Evolutionary conservation across 208 protist species (phyloP).

Genomic region (Wallacemonas sp.): DNA sequence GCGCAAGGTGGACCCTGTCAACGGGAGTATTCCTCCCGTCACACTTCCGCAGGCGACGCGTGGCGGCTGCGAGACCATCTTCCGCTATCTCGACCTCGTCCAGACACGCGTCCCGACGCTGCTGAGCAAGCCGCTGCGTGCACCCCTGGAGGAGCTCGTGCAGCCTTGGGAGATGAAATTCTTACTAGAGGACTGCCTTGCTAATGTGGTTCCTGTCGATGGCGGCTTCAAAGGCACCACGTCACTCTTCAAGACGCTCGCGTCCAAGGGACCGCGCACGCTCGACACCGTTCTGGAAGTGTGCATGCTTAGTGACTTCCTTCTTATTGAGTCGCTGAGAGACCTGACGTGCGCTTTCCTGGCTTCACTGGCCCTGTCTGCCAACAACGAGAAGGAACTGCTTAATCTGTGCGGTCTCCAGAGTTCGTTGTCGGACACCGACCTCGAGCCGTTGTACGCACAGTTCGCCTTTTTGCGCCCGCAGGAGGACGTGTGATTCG

Average conservation of each 20-base stretch:
- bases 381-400: slow-evolving; percentile 61
- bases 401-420: slow-evolving; percentile 62
- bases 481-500: slow-evolving; percentile 24
- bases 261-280: slow-evolving; percentile 29
- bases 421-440: slow-evolving; percentile 51
- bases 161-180: slow-evolving; percentile 84
- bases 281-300: slow-evolving; percentile 70
- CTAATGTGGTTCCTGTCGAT: background rate
- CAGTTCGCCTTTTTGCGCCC: slow-evolving; percentile 76
- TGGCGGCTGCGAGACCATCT: slow-evolving; percentile 66
- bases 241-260: slow-evolving; percentile 28
- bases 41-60: slow-evolving; percentile 64
- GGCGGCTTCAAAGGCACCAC: slow-evolving; percentile 15
- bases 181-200: slow-evolving; percentile 52
- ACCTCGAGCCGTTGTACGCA: slow-evolving; percentile 76
- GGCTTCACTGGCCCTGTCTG: slow-evolving; percentile 64
- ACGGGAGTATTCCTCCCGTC: slow-evolving; percentile 50
- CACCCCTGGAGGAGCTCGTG: slow-evolving; percentile 78
- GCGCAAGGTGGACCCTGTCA: slow-evolving; percentile 23
- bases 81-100: slow-evolving; percentile 71
- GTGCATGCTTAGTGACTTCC: slow-evolving; percentile 86
- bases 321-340: slow-evolving; percentile 74
- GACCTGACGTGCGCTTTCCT: slow-evolving; percentile 82
- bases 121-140: slow-evolving; percentile 76
- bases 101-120: slow-evolving; percentile 71